Evolutionary conservation across 768 basidiomycete species (phyloP), one percentile per base, ranked within the genome.

Genomic region (Collybia sordida): DNA sequence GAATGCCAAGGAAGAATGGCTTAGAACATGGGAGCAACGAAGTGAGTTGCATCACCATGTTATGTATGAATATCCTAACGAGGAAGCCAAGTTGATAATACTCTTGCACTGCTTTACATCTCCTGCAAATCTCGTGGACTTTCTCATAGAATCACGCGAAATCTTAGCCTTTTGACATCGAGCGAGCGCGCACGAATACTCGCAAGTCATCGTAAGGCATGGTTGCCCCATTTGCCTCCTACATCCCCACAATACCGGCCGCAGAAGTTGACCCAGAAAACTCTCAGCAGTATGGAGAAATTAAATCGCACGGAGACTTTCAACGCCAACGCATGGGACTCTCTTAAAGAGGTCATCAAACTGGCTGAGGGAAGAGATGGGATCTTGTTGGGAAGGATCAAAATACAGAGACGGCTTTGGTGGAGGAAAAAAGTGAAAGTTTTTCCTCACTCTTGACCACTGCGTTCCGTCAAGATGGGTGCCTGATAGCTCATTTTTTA

Each of bases 121-220:
- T 84, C 88, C n/a, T 77, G 80, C 3, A 71, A 72, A 50, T 77
- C 80, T 27, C 79, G 85, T 22, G 88, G 88, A 12, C 65, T 86
- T 12, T 64, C 86, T 9, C 83, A 88, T 59, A 69, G 68, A 49
- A 56, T 82, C 5, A 82, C 84, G 5, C 76, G 76, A 15, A 88
- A 88, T 57, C 64, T 86, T 11, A 64, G 66, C 8, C 61, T 71
- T 18, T 55, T 81, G 43, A 56, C 71, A 24, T 70, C 60, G 46
- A 56, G 58, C 31, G 64, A 73, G 64, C 73, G 65, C 54, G 48
- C 54, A 34, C 64, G 59, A 24, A 38, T 75, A 54, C 27, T 60
- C 39, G 38, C 52, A 55, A 48, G 41, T 23, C 41, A 9, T 40
- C 37, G 41, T 5, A 22, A 53, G 43, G 41, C 54, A 45, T 81